Base-by-base conservation (phyloP, 2,329 filamentous ascomycete species). In the Exophiala sideris region DNA sequence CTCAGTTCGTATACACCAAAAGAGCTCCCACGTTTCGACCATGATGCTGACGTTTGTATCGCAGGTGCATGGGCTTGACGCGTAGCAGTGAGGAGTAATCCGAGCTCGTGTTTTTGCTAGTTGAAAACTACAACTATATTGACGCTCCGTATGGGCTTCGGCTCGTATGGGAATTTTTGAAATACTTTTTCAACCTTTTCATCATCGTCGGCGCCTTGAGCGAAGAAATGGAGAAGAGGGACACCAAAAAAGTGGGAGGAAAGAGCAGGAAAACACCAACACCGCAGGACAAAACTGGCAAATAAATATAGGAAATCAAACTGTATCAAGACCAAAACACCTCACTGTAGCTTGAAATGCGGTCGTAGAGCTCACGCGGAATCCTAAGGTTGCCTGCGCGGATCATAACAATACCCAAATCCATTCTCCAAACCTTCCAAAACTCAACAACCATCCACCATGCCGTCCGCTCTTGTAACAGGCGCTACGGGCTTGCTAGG, bases 401-500 rank as follows among this genome's bases (percentile, higher is more conserved):
- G 24, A 29, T 29, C 24, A 29, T 29, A 5, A 29, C 24, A 29
- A 29, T 5, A 2, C 7, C 24, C 24, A 29, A 29, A 29, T 29
- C 5, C 24, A 29, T 38, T 45, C 52, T 49, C 50, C 38, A 45
- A 45, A 21, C n/a, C 16, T 45, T n/a, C 46, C 29, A 9, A 48
- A 38, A 6, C 12, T n/a, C 44, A 33, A 21, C 44, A 45, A 38
- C 29, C 12, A 16, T 14, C 24, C 35, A 34, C 33, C 20, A 76
- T 73, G 67, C 55, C 65, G 33, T 48, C 79, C 54, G 89, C 82
- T 8, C 77, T 96, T 21, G 76, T 96, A 51, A 96, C 91, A 5
- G 91, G 91, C 53, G 90, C 89, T 35, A 92, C 88, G 16, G 91
- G 91, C 50, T 79, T 95, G 9, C 80, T 96, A 1, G 91, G 91